Evolutionary conservation across 257 asterid species (phyloP), one percentile per base, ranked within the genome.

Genomic region (Solanum bulbocastanum): DNA sequence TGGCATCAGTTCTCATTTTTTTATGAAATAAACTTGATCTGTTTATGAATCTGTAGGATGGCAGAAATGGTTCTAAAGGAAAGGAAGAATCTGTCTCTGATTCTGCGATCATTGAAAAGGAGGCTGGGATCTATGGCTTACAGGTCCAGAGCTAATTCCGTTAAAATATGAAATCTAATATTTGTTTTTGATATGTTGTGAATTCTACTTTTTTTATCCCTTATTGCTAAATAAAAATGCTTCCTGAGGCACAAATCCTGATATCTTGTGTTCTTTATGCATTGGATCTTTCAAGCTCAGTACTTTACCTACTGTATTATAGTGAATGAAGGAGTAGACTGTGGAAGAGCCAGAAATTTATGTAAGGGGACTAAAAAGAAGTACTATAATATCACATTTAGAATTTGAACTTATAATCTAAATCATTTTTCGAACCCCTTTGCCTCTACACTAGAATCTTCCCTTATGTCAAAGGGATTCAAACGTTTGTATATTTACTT

Each of bases 71-170:
- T 37, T 92, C 79, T 44, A 93, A 88, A 69, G 66, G 79, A 36
- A 89, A 88, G 89, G 91, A 89, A 44, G 91, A 83, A 75, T 87
- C 95, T 33, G 83, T 91, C 87, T 81, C 89, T 81, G 98, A 96
- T 90, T 94, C 96, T 88, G 90, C 94, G 68, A 88, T 89, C 27
- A 89, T 94, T 46, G 98, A 95, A 89, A 91, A 90, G 92, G 97
- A 96, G 88, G 99, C 98, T 16, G 93, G 94, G 75, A 87, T 93
- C 81, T 89, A 95, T 58, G 98, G 98, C 76, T 93, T 96, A 91
- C 99, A 96, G 98, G 99, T 96, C 66, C 62, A 60, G 42, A 66
- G 58, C 85, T 87, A 81, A 60, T 76, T 85, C 79, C 46, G 25
- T n/a, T 40, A 76, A 9, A 65, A 11, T 10, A 71, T 52, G 23